Conservation (phyloP, 2,329 filamentous ascomycete genomes). For the Neofusicoccum kwambonambiense region DNA sequence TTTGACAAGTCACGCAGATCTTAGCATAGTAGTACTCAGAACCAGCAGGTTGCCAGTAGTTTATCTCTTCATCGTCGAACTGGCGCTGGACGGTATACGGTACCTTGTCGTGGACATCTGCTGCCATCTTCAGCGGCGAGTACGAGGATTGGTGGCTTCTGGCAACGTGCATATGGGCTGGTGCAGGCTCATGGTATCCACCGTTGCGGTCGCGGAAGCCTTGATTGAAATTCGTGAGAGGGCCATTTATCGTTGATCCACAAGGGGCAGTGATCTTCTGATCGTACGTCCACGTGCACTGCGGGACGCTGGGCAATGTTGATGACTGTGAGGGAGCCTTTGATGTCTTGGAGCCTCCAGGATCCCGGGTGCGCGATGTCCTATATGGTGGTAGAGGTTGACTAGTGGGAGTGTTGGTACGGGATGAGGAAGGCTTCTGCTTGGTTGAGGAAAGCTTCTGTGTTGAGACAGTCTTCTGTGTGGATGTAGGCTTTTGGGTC, state of each 20-base stretch:
- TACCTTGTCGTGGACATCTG: background rate
- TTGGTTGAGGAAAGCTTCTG: too few relatives aligned
- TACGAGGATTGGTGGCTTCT: background rate
- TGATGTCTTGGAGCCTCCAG: too few relatives aligned
- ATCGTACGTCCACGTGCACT: background rate
- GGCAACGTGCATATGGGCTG: background rate
- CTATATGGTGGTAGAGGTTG: too few relatives aligned
- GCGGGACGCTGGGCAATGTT: background rate
- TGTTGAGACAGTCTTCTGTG: too few relatives aligned
- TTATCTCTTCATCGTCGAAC: background rate
- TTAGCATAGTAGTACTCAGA: slow-evolving; percentile 4
- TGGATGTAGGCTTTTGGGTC: too few relatives aligned
- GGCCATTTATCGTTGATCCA: background rate
- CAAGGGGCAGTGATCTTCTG: background rate
- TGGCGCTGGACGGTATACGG: background rate
- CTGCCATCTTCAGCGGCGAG: background rate
- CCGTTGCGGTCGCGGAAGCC: too few relatives aligned
- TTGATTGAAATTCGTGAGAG: background rate
- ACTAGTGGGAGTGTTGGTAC: too few relatives aligned
- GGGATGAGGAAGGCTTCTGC: too few relatives aligned
- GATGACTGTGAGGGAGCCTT: too few relatives aligned
- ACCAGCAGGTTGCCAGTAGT: background rate
- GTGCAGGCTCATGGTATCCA: too few relatives aligned
- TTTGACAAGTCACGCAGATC: background rate
- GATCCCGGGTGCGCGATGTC: too few relatives aligned